These are phyloP conservation scores for Prunus yedoensis DNA, from an alignment of 331 rosid species.

Conservation along the genomic window DNA sequence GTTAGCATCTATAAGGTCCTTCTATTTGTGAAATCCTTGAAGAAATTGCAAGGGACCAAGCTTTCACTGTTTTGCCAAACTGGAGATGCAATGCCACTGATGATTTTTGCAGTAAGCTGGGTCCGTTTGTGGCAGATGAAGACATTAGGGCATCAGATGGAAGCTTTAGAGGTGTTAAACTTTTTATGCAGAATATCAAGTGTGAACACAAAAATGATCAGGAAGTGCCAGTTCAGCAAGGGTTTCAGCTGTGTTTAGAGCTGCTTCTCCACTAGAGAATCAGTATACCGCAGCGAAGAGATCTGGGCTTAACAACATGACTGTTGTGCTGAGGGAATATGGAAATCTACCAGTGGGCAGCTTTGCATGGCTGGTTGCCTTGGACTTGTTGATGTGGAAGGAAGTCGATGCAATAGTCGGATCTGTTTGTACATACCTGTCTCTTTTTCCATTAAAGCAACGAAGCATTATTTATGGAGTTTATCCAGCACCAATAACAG, in stretches of 20 bases:
- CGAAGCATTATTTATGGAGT: slow-evolving; percentile 70
- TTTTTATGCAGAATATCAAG: slow-evolving; percentile 67
- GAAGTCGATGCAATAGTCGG: slow-evolving; percentile 55
- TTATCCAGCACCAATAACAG: slow-evolving; percentile 49
- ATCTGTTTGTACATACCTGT: slow-evolving; percentile 76
- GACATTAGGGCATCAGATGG: slow-evolving; percentile 70
- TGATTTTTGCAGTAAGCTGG: slow-evolving; percentile 73
- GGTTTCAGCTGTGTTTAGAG: slow-evolving; percentile 80
- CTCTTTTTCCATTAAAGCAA: slow-evolving; percentile 69
- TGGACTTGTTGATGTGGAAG: slow-evolving; percentile 51
- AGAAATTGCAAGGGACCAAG: slow-evolving; percentile 57
- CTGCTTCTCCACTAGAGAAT: slow-evolving; percentile 71
- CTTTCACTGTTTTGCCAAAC: slow-evolving; percentile 72
- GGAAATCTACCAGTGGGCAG: slow-evolving; percentile 84
- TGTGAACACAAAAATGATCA: slow-evolving; percentile 47
- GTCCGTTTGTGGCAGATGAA: slow-evolving; percentile 62
- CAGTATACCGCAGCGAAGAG: slow-evolving; percentile 54
- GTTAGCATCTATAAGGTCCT: slow-evolving; percentile 49
- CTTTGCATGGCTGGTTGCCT: slow-evolving; percentile 95
- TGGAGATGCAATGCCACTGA: slow-evolving; percentile 74
- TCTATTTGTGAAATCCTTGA: slow-evolving; percentile 66
- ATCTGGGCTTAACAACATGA: slow-evolving; percentile 72
- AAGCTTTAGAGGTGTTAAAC: slow-evolving; percentile 60
- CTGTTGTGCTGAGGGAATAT: slow-evolving; percentile 79
- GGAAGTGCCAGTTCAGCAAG: slow-evolving; percentile 45